Conservation (phyloP, 169 alveolate genomes). For the Cryptosporidium ubiquitum region DNA sequence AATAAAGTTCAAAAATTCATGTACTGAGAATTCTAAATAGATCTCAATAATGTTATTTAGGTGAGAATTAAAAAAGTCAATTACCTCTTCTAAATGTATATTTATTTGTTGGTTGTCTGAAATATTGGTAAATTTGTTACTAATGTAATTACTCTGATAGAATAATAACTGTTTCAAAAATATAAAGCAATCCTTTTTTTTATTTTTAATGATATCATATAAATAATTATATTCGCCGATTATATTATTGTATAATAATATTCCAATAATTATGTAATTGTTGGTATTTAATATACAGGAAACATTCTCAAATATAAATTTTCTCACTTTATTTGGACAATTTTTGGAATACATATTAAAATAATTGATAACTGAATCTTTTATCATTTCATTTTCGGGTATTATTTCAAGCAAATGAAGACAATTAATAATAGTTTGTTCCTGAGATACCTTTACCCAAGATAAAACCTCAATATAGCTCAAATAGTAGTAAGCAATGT, state of each 20-base stretch:
- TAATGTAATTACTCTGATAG: conserved; percentile 2
- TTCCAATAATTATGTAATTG: background rate
- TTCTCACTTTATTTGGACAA: background rate
- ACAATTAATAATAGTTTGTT: conserved; percentile 7
- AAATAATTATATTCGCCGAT: background rate
- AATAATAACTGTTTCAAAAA: background rate
- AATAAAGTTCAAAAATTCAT: background rate
- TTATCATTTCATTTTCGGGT: conserved; percentile 3
- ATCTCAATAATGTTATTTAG: background rate
- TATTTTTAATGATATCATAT: background rate
- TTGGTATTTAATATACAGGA: conserved; percentile 46
- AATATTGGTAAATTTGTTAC: background rate
- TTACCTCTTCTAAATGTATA: background rate
- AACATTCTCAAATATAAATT: conserved; percentile 5
- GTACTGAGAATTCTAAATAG: conserved; percentile 9
- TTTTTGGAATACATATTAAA: background rate
- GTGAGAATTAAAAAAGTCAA: background rate
- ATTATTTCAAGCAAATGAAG: conserved; percentile 17
- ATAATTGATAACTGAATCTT: background rate
- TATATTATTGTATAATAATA: background rate
- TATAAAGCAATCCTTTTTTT: background rate
- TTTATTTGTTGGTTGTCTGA: background rate
- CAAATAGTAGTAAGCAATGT: conserved; percentile 11
- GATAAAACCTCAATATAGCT: conserved; percentile 38
- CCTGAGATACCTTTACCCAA: background rate